Evolutionary conservation across 2,329 filamentous ascomycete genomes (phyloP).

Genomic region (Neurospora sp.): DNA sequence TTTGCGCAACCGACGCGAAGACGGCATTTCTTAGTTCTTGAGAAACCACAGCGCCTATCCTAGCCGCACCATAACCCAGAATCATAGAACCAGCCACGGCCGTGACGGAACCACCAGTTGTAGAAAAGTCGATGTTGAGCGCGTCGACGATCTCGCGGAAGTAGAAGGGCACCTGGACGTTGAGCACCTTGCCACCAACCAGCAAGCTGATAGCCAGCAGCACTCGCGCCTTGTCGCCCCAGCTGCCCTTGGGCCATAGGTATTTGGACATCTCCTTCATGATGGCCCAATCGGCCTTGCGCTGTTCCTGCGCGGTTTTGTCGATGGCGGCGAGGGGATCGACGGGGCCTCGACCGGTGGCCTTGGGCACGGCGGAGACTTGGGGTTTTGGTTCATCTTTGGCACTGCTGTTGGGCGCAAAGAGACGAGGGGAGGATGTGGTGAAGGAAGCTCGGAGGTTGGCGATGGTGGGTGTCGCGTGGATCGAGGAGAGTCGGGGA

Average conservation of each 20-base stretch:
- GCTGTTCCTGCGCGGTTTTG: slow-evolving; percentile 72
- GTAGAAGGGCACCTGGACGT: slow-evolving; percentile 97
- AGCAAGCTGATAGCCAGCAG: slow-evolving; percentile 74
- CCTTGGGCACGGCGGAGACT: not conserved
- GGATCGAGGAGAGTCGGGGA: slow-evolving; percentile 1
- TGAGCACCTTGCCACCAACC: slow-evolving; percentile 85
- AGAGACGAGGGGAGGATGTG: not conserved
- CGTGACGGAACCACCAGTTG: slow-evolving; percentile 76
- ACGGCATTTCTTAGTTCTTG: slow-evolving; percentile 93
- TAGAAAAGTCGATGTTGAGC: slow-evolving; percentile 92
- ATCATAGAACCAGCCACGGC: slow-evolving; percentile 82
- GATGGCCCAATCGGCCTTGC: slow-evolving; percentile 96
- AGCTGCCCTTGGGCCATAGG: slow-evolving; percentile 85
- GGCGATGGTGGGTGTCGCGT: not conserved
- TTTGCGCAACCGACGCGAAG: slow-evolving; percentile 94
- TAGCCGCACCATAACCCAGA: slow-evolving; percentile 78
- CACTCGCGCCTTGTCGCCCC: slow-evolving; percentile 76
- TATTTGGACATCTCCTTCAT: slow-evolving; percentile 97
- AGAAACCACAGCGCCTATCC: slow-evolving; percentile 81
- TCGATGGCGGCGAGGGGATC: slow-evolving; percentile 34
- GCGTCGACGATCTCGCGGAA: slow-evolving; percentile 97
- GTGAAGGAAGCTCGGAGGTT: not conserved
- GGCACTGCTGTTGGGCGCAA: not conserved
- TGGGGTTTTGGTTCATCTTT: slow-evolving; percentile 1
- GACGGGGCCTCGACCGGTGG: slow-evolving; percentile 2